phyloP scores from a whole-genome alignment of 2,329 filamentous ascomycete genomes.

The Aaosphaeria pasadenensis region DNA sequence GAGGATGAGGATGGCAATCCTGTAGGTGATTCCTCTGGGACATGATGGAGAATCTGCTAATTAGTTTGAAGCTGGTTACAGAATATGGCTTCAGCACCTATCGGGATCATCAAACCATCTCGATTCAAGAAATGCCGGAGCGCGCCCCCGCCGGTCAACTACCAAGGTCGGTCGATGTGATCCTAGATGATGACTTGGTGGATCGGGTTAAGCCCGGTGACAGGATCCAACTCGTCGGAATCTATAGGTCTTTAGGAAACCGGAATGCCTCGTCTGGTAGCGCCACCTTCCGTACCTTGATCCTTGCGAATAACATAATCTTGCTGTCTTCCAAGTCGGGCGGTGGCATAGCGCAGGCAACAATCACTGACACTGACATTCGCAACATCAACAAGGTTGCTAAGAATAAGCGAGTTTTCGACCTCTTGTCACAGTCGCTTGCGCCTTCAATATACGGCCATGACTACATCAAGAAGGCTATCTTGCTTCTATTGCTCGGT shows the following conservation, averaged over 20 bases:
- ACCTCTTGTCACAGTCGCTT: conserved; percentile 87
- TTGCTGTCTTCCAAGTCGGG: conserved; percentile 94
- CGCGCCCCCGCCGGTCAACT: conserved; percentile 92
- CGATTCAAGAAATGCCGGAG: conserved; percentile 99
- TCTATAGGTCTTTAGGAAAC: conserved; percentile 91
- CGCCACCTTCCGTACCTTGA: conserved; percentile 89
- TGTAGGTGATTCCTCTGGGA: conserved; percentile 38
- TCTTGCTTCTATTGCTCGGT: conserved; percentile 88
- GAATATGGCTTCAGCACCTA: conserved; percentile 97
- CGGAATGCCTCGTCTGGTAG: conserved; percentile 87
- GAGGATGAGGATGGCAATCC: conserved; percentile 92
- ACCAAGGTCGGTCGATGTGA: conserved; percentile 91
- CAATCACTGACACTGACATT: conserved; percentile 94
- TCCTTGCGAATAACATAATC: conserved; percentile 93
- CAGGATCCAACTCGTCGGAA: conserved; percentile 93
- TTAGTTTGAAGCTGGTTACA: conserved; percentile 62
- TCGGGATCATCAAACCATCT: conserved; percentile 94
- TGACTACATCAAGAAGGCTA: conserved; percentile 96
- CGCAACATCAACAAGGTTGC: conserved; percentile 97
- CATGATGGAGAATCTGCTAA: conserved; percentile 1
- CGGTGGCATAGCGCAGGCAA: conserved; percentile 85
- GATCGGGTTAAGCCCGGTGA: conserved; percentile 95
- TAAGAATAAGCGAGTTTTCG: conserved; percentile 91
- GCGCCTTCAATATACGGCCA: conserved; percentile 97
- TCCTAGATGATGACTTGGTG: conserved; percentile 93